These are phyloP conservation scores for Corchorus capsularis DNA, from an alignment of 345 rosid genomes.

Conservation along the genomic window DNA sequence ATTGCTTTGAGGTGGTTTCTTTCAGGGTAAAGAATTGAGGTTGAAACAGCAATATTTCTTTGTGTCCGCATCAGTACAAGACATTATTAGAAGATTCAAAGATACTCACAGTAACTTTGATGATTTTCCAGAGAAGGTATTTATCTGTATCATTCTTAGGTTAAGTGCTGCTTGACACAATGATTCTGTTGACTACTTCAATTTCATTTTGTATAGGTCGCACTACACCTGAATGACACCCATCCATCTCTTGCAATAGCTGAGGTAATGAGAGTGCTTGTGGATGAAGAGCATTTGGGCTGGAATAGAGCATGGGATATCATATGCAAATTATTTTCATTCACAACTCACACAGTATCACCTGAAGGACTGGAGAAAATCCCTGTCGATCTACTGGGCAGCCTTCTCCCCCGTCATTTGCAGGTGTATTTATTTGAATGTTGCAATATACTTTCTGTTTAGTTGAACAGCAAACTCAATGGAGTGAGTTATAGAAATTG, in stretches of 20 bases:
- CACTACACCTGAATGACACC: conserved; percentile 54
- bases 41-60: conserved; percentile 54
- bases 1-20: conserved; percentile 21
- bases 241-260: conserved; percentile 50
- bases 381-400: conserved; percentile 47
- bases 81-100: conserved; percentile 52
- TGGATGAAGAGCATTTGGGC: conserved; percentile 48
- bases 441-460: background rate
- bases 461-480: too few relatives aligned
- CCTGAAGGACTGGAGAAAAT: conserved; percentile 48
- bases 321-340: conserved; percentile 42
- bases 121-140: conserved; percentile 45
- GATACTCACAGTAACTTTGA: conserved; percentile 42
- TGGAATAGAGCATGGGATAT: conserved; percentile 45
- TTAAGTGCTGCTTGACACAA: background rate
- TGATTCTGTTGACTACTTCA: background rate
- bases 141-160: conserved; percentile 3
- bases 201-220: conserved; percentile 36
- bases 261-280: conserved; percentile 50
- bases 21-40: conserved; percentile 55
- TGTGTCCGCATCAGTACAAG: conserved; percentile 53
- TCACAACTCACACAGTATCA: conserved; percentile 46
- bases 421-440: conserved; percentile 33
- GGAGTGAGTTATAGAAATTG: too few relatives aligned
- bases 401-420: conserved; percentile 54